Base-by-base conservation (phyloP, 805 yeast species). In the Cyberlindnera galapagoensis region DNA sequence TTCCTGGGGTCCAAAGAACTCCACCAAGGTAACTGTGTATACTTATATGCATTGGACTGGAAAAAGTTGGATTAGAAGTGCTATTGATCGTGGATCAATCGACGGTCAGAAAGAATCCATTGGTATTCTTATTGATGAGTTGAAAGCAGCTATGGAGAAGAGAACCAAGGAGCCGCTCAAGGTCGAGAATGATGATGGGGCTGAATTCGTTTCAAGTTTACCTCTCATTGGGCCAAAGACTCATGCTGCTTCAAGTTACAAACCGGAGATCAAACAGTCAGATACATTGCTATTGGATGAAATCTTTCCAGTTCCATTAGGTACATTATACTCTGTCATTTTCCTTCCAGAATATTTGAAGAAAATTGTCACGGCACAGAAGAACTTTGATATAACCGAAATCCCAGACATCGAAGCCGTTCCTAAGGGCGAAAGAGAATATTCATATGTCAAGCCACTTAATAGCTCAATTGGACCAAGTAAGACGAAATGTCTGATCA, bases 381-480 rank as follows among this genome's bases (percentile, higher is more conserved):
- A 76, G 42, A 83, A 82, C 47, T 61, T 68, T 21, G 77, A 76
- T 26, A 58, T 82, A 3, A 59, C 74, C 2, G 24, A 25, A 1
- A 59, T 72, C n/a, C 62, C 73, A 30, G 62, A 48, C 47, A 77
- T 60, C 43, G 53, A 29, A 43, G 54, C 44, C 13, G 16, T 15
- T 5, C 45, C 42, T 48, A 27, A 39, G 19, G 50, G 57, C 38
- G 50, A 56, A 28, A 63, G 94, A 38, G 52, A 59, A 4, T 88
- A 71, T 52, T 65, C 69, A 5, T 92, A 88, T 54, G 68, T 71
- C 27, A 84, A 84, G 56, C 86, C 85, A 2, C 63, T 92, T 36
- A 74, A 74, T 31, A 85, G 74, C 23, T 74, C 95, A 0, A 75
- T 92, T 30, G 98, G 98, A 0, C 98, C 98, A 7, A 86, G 85